phyloP scores from a whole-genome alignment of 1,284 basidiomycete species.

The Boletellus dicymbophilus region DNA sequence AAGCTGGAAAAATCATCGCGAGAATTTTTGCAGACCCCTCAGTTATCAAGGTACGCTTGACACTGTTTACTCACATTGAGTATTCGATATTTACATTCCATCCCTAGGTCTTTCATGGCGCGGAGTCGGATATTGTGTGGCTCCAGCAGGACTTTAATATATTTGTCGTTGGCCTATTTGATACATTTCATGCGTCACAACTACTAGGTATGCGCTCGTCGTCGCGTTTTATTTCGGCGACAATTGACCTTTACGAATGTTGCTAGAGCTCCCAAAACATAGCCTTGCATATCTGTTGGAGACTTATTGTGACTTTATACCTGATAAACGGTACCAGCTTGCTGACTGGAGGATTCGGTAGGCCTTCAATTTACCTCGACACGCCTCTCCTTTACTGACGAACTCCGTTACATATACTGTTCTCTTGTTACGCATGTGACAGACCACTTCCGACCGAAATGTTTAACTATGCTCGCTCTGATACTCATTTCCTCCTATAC shows the following conservation, averaged over 20 bases:
- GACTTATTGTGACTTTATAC: conserved; percentile 88
- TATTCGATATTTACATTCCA: neutral
- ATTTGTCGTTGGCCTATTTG: conserved; percentile 87
- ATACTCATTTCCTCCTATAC: conserved; percentile 94
- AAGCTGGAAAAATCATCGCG: conserved; percentile 54
- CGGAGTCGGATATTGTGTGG: conserved; percentile 95
- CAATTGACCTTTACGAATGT: conserved; percentile 6
- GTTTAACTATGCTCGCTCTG: conserved; percentile 91
- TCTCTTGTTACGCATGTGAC: neutral
- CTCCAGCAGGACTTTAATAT: conserved; percentile 95
- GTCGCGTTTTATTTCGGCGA: neutral
- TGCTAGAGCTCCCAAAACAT: conserved; percentile 76
- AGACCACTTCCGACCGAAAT: conserved; percentile 89
- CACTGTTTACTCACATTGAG: neutral
- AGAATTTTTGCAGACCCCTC: conserved; percentile 78
- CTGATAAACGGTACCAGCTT: conserved; percentile 95
- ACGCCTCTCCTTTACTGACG: neutral
- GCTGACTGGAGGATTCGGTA: conserved; percentile 96
- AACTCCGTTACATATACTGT: neutral
- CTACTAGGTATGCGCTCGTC: conserved; percentile 59
- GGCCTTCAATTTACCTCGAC: conserved; percentile 17
- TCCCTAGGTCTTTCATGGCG: conserved; percentile 86
- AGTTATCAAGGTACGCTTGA: conserved; percentile 75
- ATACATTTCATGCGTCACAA: conserved; percentile 95
- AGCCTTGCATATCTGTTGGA: conserved; percentile 86